A percentile compares a stretch with the other conserved stretches of the same genome.
Conservation (phyloP, 2,329 filamentous ascomycete genomes). For the Scytalidium sp. region DNA sequence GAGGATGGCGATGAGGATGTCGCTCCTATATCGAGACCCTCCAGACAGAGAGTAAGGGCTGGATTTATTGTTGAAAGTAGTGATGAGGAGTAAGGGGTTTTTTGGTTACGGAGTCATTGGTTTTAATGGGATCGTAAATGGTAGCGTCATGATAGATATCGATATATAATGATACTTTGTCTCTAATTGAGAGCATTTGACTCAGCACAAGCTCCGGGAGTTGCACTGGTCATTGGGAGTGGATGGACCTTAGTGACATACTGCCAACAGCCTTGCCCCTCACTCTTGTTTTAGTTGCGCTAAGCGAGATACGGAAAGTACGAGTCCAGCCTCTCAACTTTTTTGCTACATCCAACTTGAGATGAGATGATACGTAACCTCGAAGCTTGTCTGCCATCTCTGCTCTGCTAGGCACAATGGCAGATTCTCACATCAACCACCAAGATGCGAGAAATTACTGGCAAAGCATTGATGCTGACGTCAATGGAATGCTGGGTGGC, state of each 20-base stretch:
- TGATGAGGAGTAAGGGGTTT: constrained; percentile 36
- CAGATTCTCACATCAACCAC: constrained; percentile 27
- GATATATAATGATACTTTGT: not conserved
- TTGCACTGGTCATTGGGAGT: too few species aligned
- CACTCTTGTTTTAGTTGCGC: not conserved
- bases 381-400: not conserved
- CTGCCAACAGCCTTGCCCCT: not conserved
- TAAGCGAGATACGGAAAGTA: not conserved
- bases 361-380: not conserved
- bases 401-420: constrained; percentile 11
- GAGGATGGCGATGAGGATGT: constrained; percentile 39
- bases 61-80: constrained; percentile 60
- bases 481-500: constrained; percentile 78
- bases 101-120: not conserved
- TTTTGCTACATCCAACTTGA: not conserved
- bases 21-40: constrained; percentile 29
- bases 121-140: not conserved
- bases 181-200: too few species aligned
- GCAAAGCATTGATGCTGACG: constrained; percentile 47
- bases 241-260: too few species aligned
- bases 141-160: not conserved
- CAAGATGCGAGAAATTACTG: constrained; percentile 40
- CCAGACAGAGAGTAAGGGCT: constrained; percentile 37
- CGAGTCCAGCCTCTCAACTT: too few species aligned
- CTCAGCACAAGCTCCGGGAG: too few species aligned